Percentiles rank a stretch among this genome's conserved stretches.
Evolutionary conservation across 164 flowering plant species (phyloP).

Genomic region (Stephania cephalantha): DNA sequence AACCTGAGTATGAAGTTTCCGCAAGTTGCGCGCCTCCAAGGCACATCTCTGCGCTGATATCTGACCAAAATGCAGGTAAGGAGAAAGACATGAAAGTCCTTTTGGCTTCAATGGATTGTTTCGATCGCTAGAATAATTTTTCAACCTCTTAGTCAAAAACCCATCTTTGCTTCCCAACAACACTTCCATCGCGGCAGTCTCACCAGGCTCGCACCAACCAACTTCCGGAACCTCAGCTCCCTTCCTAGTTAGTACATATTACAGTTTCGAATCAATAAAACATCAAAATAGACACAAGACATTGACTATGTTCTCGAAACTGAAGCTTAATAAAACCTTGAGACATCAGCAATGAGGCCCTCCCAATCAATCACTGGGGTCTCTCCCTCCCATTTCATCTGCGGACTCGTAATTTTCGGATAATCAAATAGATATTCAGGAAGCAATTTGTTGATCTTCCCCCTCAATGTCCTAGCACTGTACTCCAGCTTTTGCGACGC

Average conservation of each 20-base stretch:
- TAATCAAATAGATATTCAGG: slow-evolving; percentile 75
- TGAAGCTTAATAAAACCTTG: slow-evolving; percentile 45
- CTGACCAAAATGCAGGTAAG: slow-evolving; percentile 97
- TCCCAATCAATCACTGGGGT: slow-evolving; percentile 58
- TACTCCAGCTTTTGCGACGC: slow-evolving; percentile 93
- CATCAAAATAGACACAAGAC: neutral
- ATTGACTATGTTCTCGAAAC: neutral
- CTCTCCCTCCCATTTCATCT: slow-evolving; percentile 37
- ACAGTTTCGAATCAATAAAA: slow-evolving; percentile 5
- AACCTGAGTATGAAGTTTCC: slow-evolving; percentile 65
- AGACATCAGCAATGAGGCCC: slow-evolving; percentile 44
- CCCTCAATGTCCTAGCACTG: slow-evolving; percentile 71
- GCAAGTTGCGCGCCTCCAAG: slow-evolving; percentile 58
- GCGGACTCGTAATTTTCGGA: slow-evolving; percentile 40
- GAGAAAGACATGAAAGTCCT: slow-evolving; percentile 87
- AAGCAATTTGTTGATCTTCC: slow-evolving; percentile 73
- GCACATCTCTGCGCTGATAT: slow-evolving; percentile 93
- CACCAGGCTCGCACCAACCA: slow-evolving; percentile 87
- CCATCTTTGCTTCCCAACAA: slow-evolving; percentile 69
- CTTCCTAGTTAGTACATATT: slow-evolving; percentile 39
- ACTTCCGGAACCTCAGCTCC: slow-evolving; percentile 93
- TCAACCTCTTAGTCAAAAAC: slow-evolving; percentile 69
- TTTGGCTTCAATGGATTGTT: slow-evolving; percentile 78
- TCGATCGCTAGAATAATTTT: slow-evolving; percentile 56
- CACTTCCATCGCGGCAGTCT: slow-evolving; percentile 69